phyloP scores from a whole-genome alignment of 1,284 basidiomycete species.

The Chalciporus sp. region DNA sequence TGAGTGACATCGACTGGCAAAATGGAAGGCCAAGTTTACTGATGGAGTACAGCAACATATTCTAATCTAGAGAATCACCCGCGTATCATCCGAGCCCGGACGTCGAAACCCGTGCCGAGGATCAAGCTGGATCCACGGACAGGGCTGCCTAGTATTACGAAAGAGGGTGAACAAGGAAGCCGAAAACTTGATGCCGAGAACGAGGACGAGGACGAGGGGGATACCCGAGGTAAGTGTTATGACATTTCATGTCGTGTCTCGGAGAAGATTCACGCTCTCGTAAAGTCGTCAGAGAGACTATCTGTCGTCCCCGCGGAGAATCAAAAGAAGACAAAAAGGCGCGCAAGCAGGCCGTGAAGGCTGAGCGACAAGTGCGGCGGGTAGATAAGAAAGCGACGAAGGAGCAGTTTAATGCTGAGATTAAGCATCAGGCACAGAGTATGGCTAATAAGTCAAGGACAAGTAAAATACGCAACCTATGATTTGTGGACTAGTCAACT shows the following conservation, averaged over 20 bases:
- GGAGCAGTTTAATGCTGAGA: constrained; percentile 75
- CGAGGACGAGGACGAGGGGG: constrained; percentile 37
- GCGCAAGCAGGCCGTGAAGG: constrained; percentile 88
- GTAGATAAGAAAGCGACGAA: constrained; percentile 81
- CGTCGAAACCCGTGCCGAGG: constrained; percentile 55
- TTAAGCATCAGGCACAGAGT: constrained; percentile 69
- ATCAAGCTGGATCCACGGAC: constrained; percentile 76
- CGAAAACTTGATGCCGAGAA: constrained; percentile 24
- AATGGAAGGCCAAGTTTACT: constrained; percentile 4
- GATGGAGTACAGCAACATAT: constrained; percentile 77
- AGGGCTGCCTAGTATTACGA: constrained; percentile 64
- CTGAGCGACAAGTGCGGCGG: constrained; percentile 74
- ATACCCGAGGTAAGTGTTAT: constrained; percentile 28
- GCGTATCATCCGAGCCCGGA: constrained; percentile 72
- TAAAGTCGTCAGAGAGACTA: constrained; percentile 46
- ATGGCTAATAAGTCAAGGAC: constrained; percentile 38
- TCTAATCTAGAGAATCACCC: constrained; percentile 96
- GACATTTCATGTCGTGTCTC: neutral
- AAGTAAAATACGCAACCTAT: constrained; percentile 25
- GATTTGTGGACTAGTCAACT: constrained; percentile 4
- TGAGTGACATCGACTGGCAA: constrained; percentile 45
- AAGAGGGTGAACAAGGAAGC: constrained; percentile 14
- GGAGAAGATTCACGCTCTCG: constrained; percentile 2
- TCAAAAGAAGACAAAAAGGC: constrained; percentile 84
- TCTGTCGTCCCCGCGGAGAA: constrained; percentile 79